Percentiles rank a stretch among this genome's conserved stretches.
Conservation (phyloP, 2,329 filamentous ascomycete genomes). For the Proliferodiscus dingleyae region DNA sequence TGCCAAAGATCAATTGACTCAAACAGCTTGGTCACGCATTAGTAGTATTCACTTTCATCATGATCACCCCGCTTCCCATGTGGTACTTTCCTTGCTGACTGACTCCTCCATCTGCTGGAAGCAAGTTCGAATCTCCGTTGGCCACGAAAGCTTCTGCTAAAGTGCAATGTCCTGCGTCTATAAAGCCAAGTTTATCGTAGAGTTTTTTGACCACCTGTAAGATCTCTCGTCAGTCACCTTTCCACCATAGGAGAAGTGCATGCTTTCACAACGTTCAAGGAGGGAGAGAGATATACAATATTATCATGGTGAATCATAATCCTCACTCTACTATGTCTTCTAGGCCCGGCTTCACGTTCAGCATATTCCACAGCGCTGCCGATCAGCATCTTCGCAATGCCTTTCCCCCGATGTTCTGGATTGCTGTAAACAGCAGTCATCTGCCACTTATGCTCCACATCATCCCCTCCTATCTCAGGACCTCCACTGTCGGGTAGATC, state of each 20-base stretch:
- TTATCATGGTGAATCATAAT: conserved; percentile 31
- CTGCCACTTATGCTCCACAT: conserved; percentile 27
- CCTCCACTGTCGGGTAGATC: conserved; percentile 26
- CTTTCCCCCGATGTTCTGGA: conserved; percentile 19
- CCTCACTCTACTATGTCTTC: conserved; percentile 19
- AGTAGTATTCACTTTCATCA: conserved; percentile 19
- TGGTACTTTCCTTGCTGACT: conserved; percentile 22
- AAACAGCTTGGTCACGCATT: no score
- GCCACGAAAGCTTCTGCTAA: conserved; percentile 29
- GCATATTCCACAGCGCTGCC: conserved; percentile 18
- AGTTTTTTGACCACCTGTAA: conserved; percentile 22
- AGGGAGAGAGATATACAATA: neutral
- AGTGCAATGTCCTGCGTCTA: conserved; percentile 26
- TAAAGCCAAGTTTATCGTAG: conserved; percentile 29
- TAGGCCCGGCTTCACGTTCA: conserved; percentile 7
- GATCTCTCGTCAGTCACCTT: neutral
- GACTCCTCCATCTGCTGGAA: conserved; percentile 24
- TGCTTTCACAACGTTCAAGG: neutral
- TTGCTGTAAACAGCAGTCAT: conserved; percentile 22
- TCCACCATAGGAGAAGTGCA: neutral
- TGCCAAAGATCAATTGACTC: no score
- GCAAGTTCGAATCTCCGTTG: conserved; percentile 29
- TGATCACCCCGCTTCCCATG: conserved; percentile 18
- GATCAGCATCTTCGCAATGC: conserved; percentile 23
- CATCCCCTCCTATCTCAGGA: conserved; percentile 17